Base-by-base conservation (phyloP, 2,329 filamentous ascomycete genomes). In the Paraconiothyrium sp. region DNA sequence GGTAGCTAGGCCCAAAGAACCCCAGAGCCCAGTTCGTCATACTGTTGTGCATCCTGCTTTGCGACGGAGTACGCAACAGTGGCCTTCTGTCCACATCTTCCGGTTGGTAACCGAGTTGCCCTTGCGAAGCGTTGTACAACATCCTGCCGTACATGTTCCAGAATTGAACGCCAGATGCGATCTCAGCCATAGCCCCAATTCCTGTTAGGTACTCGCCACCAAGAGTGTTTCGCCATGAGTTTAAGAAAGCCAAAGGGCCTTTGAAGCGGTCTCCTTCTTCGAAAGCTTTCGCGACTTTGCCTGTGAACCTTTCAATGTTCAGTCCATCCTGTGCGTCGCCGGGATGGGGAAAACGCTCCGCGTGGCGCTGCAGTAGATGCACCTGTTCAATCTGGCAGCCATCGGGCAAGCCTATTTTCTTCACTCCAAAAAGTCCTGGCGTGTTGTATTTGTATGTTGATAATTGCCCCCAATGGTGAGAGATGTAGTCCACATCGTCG, bases 331-430 rank as follows among this genome's bases (percentile, higher is more conserved):
- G 54, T 27, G 39, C 79, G 32, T 75, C 76, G 60, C 74, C 77
- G 20, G 76, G 50, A 0, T 80, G 84, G 3, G 84, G 83, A 47
- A 85, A 86, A 27, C 85, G 80, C 62, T 87, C 78, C 0, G 84
- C 83, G 71, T 88, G 86, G 32, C 86, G 80, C 67, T 87, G 85
- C 16, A 88, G 78, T 6, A 81, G 76, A 65, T 86, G 84, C 0
- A 79, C 84, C 69, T 86, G 84, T 60, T 84, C 82, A 58, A 87
- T 75, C 70, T 86, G 84, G 73, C 86, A 88, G n/a, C 84, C 84
- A 50, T 81, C 75, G 0, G 86, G 85, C 8, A 84, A 70, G 4
- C 82, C 83, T 34, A 82, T 77, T 57, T 82, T 76, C 4, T 78
- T 62, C 14, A 87, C 81, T 35, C 84, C 84, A 64, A 85, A 86